Evolutionary conservation across 768 basidiomycete genomes (phyloP), one percentile per base, ranked within the genome.

Genomic region (Myochromella boudieri): DNA sequence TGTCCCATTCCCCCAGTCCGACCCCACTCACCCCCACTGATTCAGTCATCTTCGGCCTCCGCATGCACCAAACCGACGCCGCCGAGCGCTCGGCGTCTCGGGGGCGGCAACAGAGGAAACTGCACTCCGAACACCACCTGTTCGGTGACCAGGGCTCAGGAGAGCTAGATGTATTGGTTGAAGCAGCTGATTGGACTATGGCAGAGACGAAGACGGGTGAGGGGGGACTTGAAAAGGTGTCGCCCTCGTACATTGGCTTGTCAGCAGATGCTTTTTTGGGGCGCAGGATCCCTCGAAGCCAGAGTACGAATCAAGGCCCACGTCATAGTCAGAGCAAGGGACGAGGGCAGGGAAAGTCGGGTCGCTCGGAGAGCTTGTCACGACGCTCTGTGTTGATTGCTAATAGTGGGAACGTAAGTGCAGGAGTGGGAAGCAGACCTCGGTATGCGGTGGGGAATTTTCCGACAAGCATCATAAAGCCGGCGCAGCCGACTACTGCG

Each of bases 1-100:
- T 36, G 12, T 55, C 53, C 6, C 51, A 37, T 11, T 59, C 58
- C 10, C 51, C 58, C n/a, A 54, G 55, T 36, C 45, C 43, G 3
- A 75, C 74, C 48, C 77, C 76, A 0, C 54, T 64, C 6, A 81
- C 79, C 0, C 81, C 81, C 1, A 51, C 60, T 4, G 74, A 75
- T 32, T 46, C 62, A n/a, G n/a, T 4, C 53, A 47, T 28, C 33
- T n/a, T 48, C 20, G 33, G 39, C n/a, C 37, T 38, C 6, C 8
- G 34, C n/a, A 26, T 51, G 2, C 55, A 56, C 9, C 52, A 64
- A 9, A 59, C 61, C 8, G 54, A 58, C 29, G 29, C 51, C 34
- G 37, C 51, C 28, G 42, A 55, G 32, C 46, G 53, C 17, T 57
- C 54, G 4, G 12, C 44, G 15, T 54, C 56, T 21, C 50, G 60